Evolutionary conservation across 1,284 basidiomycete genomes (phyloP), one percentile per base, ranked within the genome.

Genomic region (Stereum hirsutum): DNA sequence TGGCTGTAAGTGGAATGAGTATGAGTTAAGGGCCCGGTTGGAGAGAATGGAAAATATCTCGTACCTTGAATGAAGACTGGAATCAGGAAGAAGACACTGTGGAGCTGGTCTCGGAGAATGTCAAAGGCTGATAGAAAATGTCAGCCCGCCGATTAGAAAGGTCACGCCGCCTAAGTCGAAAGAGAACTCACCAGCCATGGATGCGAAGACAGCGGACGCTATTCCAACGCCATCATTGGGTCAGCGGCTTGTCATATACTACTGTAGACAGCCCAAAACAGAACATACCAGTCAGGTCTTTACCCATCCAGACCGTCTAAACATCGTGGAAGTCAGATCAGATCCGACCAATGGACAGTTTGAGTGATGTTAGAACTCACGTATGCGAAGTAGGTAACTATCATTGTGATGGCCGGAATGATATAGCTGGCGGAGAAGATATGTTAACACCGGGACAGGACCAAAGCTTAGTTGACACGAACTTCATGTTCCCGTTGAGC

Each of bases 351-450:
- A 21, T 12, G 26, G 20, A 15, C n/a, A n/a, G n/a, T n/a, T n/a
- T 3, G 21, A 21, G n/a, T 28, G 7, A 27, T 20, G 11, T 26
- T 23, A 41, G 2, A 15, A 53, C 61, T 41, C 45, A 65, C 63
- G 53, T 75, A 84, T 27, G 75, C 72, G 6, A 72, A 69, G 56
- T 78, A 89, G 0, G 84, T 84, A 15, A 70, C 68, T 28, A 78
- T 55, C 74, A 87, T 88, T 12, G 76, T 78, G 28, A 78, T 49
- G 4, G 82, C 62, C 0, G 86, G 82, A 28, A 87, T 74, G 32
- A 77, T 41, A 49, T 68, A 74, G 57, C 78, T 83, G 47, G 49
- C 47, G 42, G 24, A 24, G n/a, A 42, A 45, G 26, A 17, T 25
- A 49, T 44, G 36, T 37, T 38, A 28, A 31, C 12, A 36, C 32